Percentiles rank a stretch among this genome's conserved stretches.
Evolutionary conservation across 2,329 filamentous ascomycete species (phyloP).

Genomic region (Triangularia setosa): DNA sequence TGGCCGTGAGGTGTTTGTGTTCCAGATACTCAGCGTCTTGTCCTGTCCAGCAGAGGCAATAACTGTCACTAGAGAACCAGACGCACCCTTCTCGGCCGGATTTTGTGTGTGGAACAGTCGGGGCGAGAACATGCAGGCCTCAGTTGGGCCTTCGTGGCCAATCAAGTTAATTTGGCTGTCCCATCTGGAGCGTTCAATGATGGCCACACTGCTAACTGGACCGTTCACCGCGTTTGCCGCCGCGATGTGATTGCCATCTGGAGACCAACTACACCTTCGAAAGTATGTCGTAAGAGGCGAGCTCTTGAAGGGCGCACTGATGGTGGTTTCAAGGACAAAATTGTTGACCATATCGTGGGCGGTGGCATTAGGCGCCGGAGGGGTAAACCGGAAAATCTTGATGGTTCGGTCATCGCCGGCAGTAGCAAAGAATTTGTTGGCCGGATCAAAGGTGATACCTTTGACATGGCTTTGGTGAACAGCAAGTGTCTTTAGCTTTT

Average conservation of each 20-base stretch:
- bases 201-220: conserved; percentile 93
- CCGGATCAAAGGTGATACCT: conserved; percentile 96
- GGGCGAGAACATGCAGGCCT: conserved; percentile 96
- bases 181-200: conserved; percentile 88
- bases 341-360: conserved; percentile 96
- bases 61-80: conserved; percentile 67
- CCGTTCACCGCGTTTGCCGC: conserved; percentile 97
- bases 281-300: conserved; percentile 97
- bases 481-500: conserved; percentile 90
- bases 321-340: conserved; percentile 90
- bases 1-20: conserved; percentile 88
- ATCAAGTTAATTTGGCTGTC: conserved; percentile 97
- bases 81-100: conserved; percentile 51
- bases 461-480: conserved; percentile 98
- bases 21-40: conserved; percentile 95
- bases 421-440: conserved; percentile 98
- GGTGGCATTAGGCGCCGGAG: conserved; percentile 84
- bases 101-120: conserved; percentile 76
- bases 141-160: conserved; percentile 92
- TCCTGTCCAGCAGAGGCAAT: conserved; percentile 97
- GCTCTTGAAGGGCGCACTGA: conserved; percentile 79
- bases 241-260: conserved; percentile 93
- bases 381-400: conserved; percentile 92
- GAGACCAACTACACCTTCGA: conserved; percentile 93
- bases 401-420: conserved; percentile 96